A percentile compares a stretch with the other conserved stretches of the same genome.
Conservation (phyloP, 2,329 filamentous ascomycete genomes). For the Sarocladiaceae sp. region DNA sequence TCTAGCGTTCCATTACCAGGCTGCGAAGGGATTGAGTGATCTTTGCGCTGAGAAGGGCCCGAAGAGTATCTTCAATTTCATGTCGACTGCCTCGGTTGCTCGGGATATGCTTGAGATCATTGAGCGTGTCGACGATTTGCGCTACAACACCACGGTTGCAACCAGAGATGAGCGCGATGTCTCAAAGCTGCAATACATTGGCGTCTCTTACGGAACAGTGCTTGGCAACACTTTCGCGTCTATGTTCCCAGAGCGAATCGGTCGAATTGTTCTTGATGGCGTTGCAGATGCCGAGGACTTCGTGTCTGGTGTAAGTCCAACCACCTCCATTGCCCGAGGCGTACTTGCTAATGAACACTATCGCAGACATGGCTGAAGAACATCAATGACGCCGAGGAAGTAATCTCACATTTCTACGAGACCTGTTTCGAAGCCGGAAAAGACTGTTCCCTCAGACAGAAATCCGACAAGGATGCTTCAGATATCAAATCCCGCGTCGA, state of each 20-base stretch:
- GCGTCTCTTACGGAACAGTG: constrained; percentile 42
- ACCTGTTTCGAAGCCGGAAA: constrained; percentile 28
- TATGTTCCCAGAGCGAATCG: constrained; percentile 31
- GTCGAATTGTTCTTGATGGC: constrained; percentile 36
- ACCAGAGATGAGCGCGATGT: constrained; percentile 9
- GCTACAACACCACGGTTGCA: constrained; percentile 11
- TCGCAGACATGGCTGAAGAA: constrained; percentile 30
- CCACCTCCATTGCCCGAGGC: not conserved
- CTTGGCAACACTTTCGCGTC: constrained; percentile 30
- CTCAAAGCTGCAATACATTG: constrained; percentile 40
- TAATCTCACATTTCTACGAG: constrained; percentile 28
- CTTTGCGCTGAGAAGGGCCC: not conserved
- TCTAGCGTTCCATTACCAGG: not conserved
- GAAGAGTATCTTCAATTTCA: constrained; percentile 17
- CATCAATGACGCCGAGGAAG: constrained; percentile 31
- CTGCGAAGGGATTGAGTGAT: not conserved
- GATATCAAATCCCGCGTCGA: constrained; percentile 28
- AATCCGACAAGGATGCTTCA: constrained; percentile 19
- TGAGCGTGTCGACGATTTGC: constrained; percentile 31
- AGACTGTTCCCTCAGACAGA: constrained; percentile 24
- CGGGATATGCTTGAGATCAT: constrained; percentile 41
- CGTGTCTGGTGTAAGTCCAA: constrained; percentile 22
- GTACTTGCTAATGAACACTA: not conserved
- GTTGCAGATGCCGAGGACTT: constrained; percentile 34
- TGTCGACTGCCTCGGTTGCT: constrained; percentile 33